Evolutionary conservation across 371 early-diverging fungal genomes (phyloP), one percentile per base, ranked within the genome.

Genomic region (Neoconidiobolus thromboides): DNA sequence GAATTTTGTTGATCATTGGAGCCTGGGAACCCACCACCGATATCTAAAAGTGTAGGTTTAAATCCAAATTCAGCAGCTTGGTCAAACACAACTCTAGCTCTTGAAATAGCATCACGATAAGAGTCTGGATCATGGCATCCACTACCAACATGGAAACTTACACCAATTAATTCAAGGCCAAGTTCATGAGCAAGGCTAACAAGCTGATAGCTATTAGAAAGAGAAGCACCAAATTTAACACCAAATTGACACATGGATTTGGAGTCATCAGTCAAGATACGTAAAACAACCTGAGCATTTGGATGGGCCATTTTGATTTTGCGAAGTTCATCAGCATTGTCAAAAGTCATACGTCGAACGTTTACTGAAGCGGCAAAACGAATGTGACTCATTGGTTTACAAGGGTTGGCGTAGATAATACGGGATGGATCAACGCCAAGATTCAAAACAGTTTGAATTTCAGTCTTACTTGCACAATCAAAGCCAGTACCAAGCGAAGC

Each of bases 1-100:
- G 56, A 55, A 26, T 72, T 74, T 61, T 80, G 73, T 54, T 75
- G 71, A 53, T 82, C 79, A 70, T 81, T 74, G 50, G 82, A 79
- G 52, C 91, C 88, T n/a, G 98, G 94, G 77, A 95, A 97, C 1
- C 98, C 98, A 60, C 98, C 98, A 51, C 98, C 98, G 59, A 96
- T 81, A 66, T 97, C 98, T 57, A 97, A 77, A 46, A 97, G 67
- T 55, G 68, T 68, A 62, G 94, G 77, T 12, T 63, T 69, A 65
- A 78, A 89, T 2, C 94, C 96, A 63, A 81, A 68, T 10, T 68
- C 69, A 37, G 68, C 69, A 41, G 81, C 98, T 64, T 82, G 76
- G 67, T 93, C 91, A 69, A 97, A 94, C 2, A 90, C 93, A 44
- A 69, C 65, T 42, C 86, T 80, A 48, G 96, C 93, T 47, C 85